Evolutionary conservation across 352 stramenopile genomes (phyloP).

Genomic region (Peronospora farinosa): DNA sequence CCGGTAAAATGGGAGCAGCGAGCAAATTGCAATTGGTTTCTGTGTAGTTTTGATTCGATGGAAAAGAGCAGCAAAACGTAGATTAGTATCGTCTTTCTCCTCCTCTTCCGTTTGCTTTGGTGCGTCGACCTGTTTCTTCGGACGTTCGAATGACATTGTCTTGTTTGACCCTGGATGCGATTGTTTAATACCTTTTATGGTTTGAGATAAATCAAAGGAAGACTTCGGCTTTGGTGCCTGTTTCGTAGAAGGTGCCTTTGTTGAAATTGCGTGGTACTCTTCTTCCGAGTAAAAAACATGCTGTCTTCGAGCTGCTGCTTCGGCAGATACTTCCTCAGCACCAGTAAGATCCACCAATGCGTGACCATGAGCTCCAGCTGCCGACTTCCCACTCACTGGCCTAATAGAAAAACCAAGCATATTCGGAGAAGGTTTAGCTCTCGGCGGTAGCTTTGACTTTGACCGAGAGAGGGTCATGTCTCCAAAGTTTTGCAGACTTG

Average conservation of each 20-base stretch:
- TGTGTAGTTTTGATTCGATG: conserved; percentile 79
- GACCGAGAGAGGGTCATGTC: conserved; percentile 18
- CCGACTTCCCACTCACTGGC: conserved; percentile 58
- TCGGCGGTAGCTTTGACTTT: conserved; percentile 22
- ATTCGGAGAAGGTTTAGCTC: conserved; percentile 9
- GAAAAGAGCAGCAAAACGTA: conserved; percentile 61
- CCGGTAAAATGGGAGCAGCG: conserved; percentile 76
- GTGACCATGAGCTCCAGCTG: conserved; percentile 41
- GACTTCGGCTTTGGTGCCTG: conserved; percentile 30
- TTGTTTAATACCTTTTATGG: conserved; percentile 57
- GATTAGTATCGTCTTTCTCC: conserved; percentile 40
- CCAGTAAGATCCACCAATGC: conserved; percentile 44
- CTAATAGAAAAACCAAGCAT: conserved; percentile 19
- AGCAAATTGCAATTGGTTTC: conserved; percentile 62
- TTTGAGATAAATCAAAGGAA: conserved; percentile 57
- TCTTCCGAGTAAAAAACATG: conserved; percentile 76
- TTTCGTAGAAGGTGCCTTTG: conserved; percentile 13
- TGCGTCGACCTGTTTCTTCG: conserved; percentile 3
- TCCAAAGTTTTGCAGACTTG: conserved; percentile 11
- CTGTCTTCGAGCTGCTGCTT: conserved; percentile 48
- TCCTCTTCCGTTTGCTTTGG: conserved; percentile 35
- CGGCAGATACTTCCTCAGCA: conserved; percentile 34
- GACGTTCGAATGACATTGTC: conserved; percentile 8
- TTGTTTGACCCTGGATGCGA: conserved; percentile 35
- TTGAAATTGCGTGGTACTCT: conserved; percentile 32